Percentiles rank a stretch among this genome's conserved stretches.
Conservation (phyloP, 2,329 filamentous ascomycete genomes). For the Boeremia exigua region DNA sequence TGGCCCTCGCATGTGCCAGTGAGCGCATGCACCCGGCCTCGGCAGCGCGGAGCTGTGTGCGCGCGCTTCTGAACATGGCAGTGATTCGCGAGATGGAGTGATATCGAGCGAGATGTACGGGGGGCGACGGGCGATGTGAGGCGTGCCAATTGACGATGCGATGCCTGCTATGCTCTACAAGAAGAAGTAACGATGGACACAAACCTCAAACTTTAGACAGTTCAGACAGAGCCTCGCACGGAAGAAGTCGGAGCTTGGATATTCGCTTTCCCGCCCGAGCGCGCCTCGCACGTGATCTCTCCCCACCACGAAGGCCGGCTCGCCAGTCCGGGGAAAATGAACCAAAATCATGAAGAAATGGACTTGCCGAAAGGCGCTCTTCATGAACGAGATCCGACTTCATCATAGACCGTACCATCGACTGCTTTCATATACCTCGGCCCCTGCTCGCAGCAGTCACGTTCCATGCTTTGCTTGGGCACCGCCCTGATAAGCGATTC, state of each 20-base stretch:
- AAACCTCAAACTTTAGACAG: conserved; percentile 11
- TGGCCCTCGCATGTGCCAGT: conserved; percentile 44
- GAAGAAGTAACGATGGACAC: conserved; percentile 3
- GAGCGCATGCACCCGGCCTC: conserved; percentile 43
- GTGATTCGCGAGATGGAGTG: conserved; percentile 14
- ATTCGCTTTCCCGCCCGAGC: neutral
- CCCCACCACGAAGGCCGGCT: neutral
- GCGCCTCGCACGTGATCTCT: neutral
- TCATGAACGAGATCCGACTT: neutral
- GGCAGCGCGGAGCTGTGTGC: conserved; percentile 41
- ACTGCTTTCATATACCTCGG: neutral
- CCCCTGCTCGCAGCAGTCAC: neutral
- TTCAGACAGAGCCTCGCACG: conserved; percentile 11
- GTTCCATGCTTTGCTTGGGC: neutral
- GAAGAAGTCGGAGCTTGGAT: conserved; percentile 7
- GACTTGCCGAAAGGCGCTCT: neutral
- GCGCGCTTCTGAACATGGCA: conserved; percentile 45
- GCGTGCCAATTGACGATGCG: conserved; percentile 17
- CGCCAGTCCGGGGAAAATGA: neutral
- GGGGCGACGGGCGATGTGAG: neutral
- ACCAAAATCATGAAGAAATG: neutral
- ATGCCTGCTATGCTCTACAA: conserved; percentile 9
- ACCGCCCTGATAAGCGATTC: neutral
- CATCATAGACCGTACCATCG: neutral
- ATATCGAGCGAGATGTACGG: neutral